Percentiles rank a stretch among this genome's conserved stretches.
Evolutionary conservation across 2,329 filamentous ascomycete species (phyloP).

Genomic region (Aspergillus ochraceus): DNA sequence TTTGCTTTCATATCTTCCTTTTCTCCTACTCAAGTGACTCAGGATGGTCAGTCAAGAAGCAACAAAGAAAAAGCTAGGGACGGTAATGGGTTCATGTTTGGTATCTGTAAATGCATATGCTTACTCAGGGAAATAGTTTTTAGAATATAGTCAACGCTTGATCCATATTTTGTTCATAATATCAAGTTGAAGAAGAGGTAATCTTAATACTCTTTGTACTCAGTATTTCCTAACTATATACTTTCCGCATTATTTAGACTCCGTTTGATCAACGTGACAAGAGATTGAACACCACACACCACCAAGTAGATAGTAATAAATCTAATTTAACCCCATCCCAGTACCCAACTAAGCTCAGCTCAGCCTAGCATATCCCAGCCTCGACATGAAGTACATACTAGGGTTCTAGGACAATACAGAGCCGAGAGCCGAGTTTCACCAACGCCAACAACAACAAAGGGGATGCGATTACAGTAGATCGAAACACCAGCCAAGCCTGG

Average conservation of each 20-base stretch:
- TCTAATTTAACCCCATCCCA: background rate
- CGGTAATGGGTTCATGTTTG: background rate
- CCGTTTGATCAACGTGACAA: background rate
- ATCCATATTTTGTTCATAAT: background rate
- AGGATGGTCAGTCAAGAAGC: background rate
- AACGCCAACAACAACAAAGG: background rate
- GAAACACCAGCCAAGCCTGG: background rate
- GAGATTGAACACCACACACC: background rate
- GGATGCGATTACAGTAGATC: background rate
- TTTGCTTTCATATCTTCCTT: background rate
- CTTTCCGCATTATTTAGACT: background rate
- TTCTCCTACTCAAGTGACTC: background rate
- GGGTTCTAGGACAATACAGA: background rate
- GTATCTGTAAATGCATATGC: background rate
- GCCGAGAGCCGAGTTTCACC: background rate
- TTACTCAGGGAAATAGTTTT: background rate
- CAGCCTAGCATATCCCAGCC: background rate
- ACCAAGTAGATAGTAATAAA: background rate
- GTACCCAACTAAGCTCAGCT: too few relatives aligned
- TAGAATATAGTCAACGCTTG: background rate
- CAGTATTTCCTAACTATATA: too few relatives aligned
- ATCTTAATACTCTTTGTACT: background rate
- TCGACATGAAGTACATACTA: too few relatives aligned
- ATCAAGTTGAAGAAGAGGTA: background rate
- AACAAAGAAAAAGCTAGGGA: background rate